Base-by-base conservation (phyloP, 1,139 yeast genomes). In the Hyphopichia fennica region DNA sequence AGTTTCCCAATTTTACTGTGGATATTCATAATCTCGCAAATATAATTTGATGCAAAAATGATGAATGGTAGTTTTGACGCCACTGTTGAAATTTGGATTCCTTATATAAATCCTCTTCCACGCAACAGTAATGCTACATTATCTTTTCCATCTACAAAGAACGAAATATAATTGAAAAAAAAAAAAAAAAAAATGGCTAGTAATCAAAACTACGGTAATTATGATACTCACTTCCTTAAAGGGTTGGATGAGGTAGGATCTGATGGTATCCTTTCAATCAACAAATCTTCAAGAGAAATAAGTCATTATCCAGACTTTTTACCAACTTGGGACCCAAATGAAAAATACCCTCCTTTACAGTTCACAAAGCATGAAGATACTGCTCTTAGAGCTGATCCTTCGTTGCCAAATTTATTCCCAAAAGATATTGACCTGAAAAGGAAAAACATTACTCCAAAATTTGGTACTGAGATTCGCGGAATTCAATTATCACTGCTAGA, bases 381-480 rank as follows among this genome's bases (percentile, higher is more conserved):
- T 19, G 82, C 77, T 2, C 51, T 62, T 28, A 62, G 63, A 40
- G 85, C 79, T 9, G 82, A 79, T 49, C 70, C 75, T 11, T 53
- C 62, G 3, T 69, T 74, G 49, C 65, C 66, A 31, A 67, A 67
- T 47, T 63, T 81, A 41, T 68, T 77, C 49, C 65, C 67, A 2
- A 49, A 54, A 18, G 53, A 43, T 23, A 54, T 52, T 19, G 22
- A 31, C 7, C 9, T 13, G 43, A 50, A 17, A 31, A 52, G 58
- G 23, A 65, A 62, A 49, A 57, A 58, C 29, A 51, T 77, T 46
- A 69, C 81, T 3, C 86, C 85, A 38, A 77, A 75, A 55, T 62
- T 81, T 41, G 87, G 87, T 11, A 65, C 81, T 10, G 82, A 75
- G 52, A 60, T 81, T 23, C 52, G 56, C 27, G 82, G 82, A 17